Percentiles rank a stretch among this genome's conserved stretches.
Evolutionary conservation across 1,284 basidiomycete species (phyloP).

Genomic region (Taiwanofungus camphoratus): DNA sequence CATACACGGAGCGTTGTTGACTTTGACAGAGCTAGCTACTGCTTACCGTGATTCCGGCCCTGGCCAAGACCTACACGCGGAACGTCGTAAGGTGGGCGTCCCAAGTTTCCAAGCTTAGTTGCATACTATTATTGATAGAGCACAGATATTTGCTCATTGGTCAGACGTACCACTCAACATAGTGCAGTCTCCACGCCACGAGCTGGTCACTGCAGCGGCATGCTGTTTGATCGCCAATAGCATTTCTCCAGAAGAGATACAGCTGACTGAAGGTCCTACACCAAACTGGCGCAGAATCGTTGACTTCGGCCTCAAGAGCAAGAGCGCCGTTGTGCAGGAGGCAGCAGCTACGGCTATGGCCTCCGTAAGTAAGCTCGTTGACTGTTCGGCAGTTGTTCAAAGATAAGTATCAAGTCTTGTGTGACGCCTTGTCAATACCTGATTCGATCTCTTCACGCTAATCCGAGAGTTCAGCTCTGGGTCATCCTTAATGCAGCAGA

Average conservation of each 20-base stretch:
- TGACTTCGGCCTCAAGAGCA: slow-evolving; percentile 69
- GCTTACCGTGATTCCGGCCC: slow-evolving; percentile 36
- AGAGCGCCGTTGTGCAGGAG: slow-evolving; percentile 64
- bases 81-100: slow-evolving; percentile 35
- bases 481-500: slow-evolving; percentile 63
- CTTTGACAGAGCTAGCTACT: slow-evolving; percentile 65
- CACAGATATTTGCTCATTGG: slow-evolving; percentile 55
- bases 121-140: neutral
- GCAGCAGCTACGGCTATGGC: slow-evolving; percentile 64
- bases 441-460: slow-evolving; percentile 38
- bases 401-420: slow-evolving; percentile 51
- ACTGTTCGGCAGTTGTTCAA: slow-evolving; percentile 55
- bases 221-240: slow-evolving; percentile 70
- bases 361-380: slow-evolving; percentile 58
- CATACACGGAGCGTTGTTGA: slow-evolving; percentile 79
- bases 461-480: slow-evolving; percentile 60
- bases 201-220: slow-evolving; percentile 67
- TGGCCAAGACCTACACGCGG: slow-evolving; percentile 24
- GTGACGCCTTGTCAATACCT: slow-evolving; percentile 1
- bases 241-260: slow-evolving; percentile 53
- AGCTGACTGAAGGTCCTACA: slow-evolving; percentile 34
- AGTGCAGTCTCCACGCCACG: slow-evolving; percentile 68
- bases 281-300: slow-evolving; percentile 67
- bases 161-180: slow-evolving; percentile 46
- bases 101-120: neutral